Evolutionary conservation across 495 filamentous ascomycete genomes (phyloP), one percentile per base, ranked within the genome.

Genomic region (Neurospora sp.): DNA sequence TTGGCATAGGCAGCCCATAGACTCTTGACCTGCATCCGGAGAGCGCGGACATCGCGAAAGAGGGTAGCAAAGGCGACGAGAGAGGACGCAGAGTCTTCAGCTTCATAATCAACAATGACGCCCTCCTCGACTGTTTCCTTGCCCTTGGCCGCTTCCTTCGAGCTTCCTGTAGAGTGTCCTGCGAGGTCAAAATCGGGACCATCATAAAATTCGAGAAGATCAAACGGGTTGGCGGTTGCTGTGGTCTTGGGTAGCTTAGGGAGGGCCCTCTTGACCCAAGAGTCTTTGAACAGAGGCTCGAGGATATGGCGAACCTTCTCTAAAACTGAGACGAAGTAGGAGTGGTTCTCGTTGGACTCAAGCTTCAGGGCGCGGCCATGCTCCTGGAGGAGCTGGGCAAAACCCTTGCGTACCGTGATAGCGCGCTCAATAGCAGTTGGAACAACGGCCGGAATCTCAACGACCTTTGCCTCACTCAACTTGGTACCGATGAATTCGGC

Each of bases 1-100:
- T 71, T 38, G 11, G 71, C 43, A 17, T 72, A 72, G 24, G 31
- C 42, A 24, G 45, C 37, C 71, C 71, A 72, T n/a, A 72, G 71
- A 28, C 5, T 66, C 45, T 10, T 72, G 45, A 72, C 45, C 43
- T 66, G 71, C 36, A 38, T 28, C 21, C 71, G 21, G 28, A 72
- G 71, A 21, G 71, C 43, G 34, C 59, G 45, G 7, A 72, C 17
- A 39, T 72, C 71, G 43, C 71, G 71, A 17, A 45, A 45, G 39
- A 72, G 43, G 40, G 71, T 48, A 37, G 59, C 37, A 38, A 72
- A 72, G 36, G 43, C 71, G 34, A 72, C 34, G 71, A 72, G 59
- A 38, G 71, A 31, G 42, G 71, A 36, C 19, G 45, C 45, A 36
- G 45, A 15, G 34, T 19, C 31, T 38, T 72, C 71, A 38, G 71